phyloP scores from a whole-genome alignment of 495 filamentous ascomycete species.

The Penicillium bovifimosum region DNA sequence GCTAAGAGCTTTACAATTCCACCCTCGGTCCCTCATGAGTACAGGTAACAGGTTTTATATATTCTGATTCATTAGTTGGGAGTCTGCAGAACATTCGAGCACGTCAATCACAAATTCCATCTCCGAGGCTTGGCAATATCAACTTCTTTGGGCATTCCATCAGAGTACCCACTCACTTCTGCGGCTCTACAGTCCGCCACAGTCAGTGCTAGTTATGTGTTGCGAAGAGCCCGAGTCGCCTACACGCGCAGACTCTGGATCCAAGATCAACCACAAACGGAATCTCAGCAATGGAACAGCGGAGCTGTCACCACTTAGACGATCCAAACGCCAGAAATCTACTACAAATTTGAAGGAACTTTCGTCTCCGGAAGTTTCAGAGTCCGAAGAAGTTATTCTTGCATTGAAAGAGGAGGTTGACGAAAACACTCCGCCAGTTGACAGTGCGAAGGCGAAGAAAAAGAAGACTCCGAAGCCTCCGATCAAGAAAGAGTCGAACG shows the following conservation, averaged over 20 bases:
- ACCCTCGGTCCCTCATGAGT: too few relatives aligned
- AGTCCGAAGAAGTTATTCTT: constrained; percentile 2
- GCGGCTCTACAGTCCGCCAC: neutral
- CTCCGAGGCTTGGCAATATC: constrained; percentile 4
- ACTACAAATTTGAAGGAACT: constrained; percentile 15
- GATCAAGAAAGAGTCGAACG: constrained; percentile 19
- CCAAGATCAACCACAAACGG: constrained; percentile 22
- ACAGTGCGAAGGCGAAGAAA: constrained; percentile 4
- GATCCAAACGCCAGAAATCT: constrained; percentile 38
- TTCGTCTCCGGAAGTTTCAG: constrained; percentile 12
- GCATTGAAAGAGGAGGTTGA: neutral
- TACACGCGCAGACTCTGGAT: neutral
- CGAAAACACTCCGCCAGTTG: neutral
- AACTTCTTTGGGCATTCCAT: constrained; percentile 1
- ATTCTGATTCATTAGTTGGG: too few relatives aligned
- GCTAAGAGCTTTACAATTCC: too few relatives aligned
- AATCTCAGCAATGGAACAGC: constrained; percentile 26
- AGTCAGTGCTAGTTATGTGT: neutral
- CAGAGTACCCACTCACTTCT: neutral
- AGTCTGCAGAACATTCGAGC: neutral
- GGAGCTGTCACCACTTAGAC: constrained; percentile 27
- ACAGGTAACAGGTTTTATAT: too few relatives aligned
- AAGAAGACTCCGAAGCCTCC: neutral
- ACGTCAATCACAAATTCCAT: neutral
- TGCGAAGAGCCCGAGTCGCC: neutral